Base-by-base conservation (phyloP, 1,284 basidiomycete species). In the Mrakiaceae sp. region DNA sequence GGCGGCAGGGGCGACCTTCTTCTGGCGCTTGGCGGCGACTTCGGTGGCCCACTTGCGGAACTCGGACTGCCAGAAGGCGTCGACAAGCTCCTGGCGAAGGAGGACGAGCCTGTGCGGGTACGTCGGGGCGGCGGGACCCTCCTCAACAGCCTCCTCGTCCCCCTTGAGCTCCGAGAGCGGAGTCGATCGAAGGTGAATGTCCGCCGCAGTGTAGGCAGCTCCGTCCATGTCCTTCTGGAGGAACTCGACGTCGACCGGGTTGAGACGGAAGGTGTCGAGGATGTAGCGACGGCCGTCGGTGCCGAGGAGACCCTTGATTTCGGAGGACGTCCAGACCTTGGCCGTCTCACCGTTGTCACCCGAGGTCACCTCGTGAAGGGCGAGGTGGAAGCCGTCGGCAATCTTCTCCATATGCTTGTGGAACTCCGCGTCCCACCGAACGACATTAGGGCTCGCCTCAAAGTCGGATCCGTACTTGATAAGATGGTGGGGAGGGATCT, bases 401-500 rank as follows among this genome's bases (percentile, higher is more conserved):
- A 81, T 75, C 70, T 79, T 76, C 67, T 75, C 72, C 71, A 82
- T 79, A 62, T 81, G 71, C 68, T 76, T 76, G 74, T 82, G 80
- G 70, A 81, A 81, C 11, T 75, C 73, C 8, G 74, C 73, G 67
- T 78, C 74, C 70, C 76, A 77, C 68, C 78, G 76, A 39, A 79
- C 67, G 39, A 75, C 72, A 58, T 76, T 73, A 6, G 75, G 73
- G 42, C 77, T 75, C 66, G 78, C 77, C 63, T 82, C 81, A 56
- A 80, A 79, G 67, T 81, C 79, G 66, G 78, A 74, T 63, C 82
- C 82, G 73, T 83, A 82, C 71, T 81, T 76, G 73, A 80, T 80
- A 50, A 79, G 72, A 62, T 78, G 76, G 72, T 71, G 46, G 67
- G 67, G 51, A 71, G 69, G 64, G 86, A 86, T 69, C 88, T 85